Conservation (phyloP, 1,284 basidiomycete genomes). For the Flammula alnicola region DNA sequence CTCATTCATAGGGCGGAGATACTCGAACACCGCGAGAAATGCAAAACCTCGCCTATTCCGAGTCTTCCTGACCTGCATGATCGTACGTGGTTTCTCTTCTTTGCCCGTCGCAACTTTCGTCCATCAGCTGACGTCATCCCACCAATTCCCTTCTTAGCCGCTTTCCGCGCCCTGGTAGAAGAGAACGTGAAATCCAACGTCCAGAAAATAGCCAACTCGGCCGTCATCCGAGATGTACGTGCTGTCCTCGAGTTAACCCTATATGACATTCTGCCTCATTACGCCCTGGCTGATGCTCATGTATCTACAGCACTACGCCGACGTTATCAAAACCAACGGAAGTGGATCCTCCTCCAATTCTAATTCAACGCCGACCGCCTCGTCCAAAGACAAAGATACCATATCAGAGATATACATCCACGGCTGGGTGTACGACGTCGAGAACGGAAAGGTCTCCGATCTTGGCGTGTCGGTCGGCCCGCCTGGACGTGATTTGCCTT, state of each 20-base stretch:
- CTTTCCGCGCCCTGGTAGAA: constrained; percentile 42
- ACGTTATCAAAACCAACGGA: constrained; percentile 10
- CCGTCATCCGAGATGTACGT: constrained; percentile 28
- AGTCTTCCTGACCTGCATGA: constrained; percentile 35
- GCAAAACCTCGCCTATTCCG: constrained; percentile 8
- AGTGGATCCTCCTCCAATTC: not conserved
- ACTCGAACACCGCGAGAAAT: constrained; percentile 28
- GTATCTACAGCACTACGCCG: constrained; percentile 27
- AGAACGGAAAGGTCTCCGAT: constrained; percentile 39
- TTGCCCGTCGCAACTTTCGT: not conserved
- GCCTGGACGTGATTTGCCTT: constrained; percentile 33
- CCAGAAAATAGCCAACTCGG: constrained; percentile 28
- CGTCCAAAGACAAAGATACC: not conserved
- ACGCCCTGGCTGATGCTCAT: not conserved
- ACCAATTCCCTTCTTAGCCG: constrained; percentile 27
- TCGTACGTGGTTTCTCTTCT: constrained; percentile 26
- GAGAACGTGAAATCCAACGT: constrained; percentile 44
- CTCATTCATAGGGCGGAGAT: constrained; percentile 35
- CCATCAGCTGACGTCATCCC: not conserved
- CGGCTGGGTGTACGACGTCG: constrained; percentile 45
- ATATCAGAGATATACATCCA: constrained; percentile 36
- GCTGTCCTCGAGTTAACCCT: not conserved
- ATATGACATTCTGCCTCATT: not conserved
- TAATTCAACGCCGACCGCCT: not conserved
- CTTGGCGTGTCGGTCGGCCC: constrained; percentile 39